Evolutionary conservation across 768 basidiomycete species (phyloP).

Genomic region (Lactarius sanguifluus): DNA sequence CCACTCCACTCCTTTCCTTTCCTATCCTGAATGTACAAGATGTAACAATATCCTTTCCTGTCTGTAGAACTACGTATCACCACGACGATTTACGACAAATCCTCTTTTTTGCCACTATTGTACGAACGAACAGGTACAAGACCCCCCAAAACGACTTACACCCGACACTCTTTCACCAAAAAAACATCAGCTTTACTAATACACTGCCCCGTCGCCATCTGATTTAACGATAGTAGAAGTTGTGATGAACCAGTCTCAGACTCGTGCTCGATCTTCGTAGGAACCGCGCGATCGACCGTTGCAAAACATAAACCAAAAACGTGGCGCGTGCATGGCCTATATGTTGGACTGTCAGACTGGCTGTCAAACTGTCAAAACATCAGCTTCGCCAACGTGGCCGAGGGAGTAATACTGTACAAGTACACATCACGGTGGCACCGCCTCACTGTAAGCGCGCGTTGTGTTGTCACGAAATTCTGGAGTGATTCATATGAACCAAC

Average conservation of each 20-base stretch:
- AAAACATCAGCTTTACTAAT: background rate
- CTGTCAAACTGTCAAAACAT: background rate
- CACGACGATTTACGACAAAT: background rate
- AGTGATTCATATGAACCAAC: no score
- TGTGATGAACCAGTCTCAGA: background rate
- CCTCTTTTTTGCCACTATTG: background rate
- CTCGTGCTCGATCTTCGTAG: background rate
- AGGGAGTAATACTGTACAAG: background rate
- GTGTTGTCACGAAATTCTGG: no score
- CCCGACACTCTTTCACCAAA: background rate
- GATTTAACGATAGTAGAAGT: background rate
- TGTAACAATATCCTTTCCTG: slow-evolving; percentile 1
- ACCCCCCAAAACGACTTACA: background rate
- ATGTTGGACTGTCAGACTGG: background rate
- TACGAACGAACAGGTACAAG: background rate
- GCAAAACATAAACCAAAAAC: background rate
- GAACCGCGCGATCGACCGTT: background rate
- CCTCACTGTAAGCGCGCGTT: background rate
- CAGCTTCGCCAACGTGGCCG: background rate
- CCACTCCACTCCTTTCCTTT: background rate
- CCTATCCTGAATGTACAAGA: background rate
- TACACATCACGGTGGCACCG: background rate
- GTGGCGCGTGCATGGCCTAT: background rate
- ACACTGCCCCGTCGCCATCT: background rate
- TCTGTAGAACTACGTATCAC: background rate